Percentiles rank a stretch among this genome's conserved stretches.
Conservation (phyloP, 352 stramenopile genomes). For the Pythium utonaiense region DNA sequence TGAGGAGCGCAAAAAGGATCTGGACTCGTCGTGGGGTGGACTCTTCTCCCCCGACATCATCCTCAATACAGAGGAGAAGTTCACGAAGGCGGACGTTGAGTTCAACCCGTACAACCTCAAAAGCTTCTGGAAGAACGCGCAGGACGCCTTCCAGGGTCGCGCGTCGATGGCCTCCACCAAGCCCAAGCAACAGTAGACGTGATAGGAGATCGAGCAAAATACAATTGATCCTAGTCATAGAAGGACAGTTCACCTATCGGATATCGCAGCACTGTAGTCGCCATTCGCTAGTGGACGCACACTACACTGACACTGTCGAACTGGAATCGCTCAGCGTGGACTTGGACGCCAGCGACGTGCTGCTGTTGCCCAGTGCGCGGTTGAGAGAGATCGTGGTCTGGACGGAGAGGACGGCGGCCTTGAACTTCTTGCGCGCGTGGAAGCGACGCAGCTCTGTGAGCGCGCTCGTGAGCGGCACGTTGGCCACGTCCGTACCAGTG, state of each 20-base stretch:
- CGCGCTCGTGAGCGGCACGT: constrained; percentile 67
- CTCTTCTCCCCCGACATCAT: constrained; percentile 68
- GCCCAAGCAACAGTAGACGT: neutral
- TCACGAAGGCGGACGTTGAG: constrained; percentile 67
- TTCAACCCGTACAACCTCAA: constrained; percentile 75
- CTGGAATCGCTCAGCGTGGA: constrained; percentile 6
- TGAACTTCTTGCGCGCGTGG: constrained; percentile 82
- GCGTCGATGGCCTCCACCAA: neutral
- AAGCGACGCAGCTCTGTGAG: constrained; percentile 77
- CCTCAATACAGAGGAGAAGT: constrained; percentile 68
- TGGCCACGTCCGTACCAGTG: constrained; percentile 58
- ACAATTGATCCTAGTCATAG: constrained; percentile 1
- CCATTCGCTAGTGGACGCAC: neutral
- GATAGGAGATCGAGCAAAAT: neutral
- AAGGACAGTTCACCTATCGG: neutral
- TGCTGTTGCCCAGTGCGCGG: constrained; percentile 39
- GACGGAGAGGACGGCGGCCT: constrained; percentile 74
- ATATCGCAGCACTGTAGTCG: no score
- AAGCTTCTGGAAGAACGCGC: constrained; percentile 52
- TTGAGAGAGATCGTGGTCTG: constrained; percentile 82
- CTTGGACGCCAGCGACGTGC: constrained; percentile 11
- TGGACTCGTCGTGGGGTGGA: constrained; percentile 75
- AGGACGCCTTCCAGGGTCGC: constrained; percentile 48
- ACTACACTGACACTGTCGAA: constrained; percentile 16
- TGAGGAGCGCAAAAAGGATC: constrained; percentile 41